These are phyloP conservation scores for Beta lomatogona DNA, from an alignment of 179 eudicot genomes.

Conservation along the genomic window DNA sequence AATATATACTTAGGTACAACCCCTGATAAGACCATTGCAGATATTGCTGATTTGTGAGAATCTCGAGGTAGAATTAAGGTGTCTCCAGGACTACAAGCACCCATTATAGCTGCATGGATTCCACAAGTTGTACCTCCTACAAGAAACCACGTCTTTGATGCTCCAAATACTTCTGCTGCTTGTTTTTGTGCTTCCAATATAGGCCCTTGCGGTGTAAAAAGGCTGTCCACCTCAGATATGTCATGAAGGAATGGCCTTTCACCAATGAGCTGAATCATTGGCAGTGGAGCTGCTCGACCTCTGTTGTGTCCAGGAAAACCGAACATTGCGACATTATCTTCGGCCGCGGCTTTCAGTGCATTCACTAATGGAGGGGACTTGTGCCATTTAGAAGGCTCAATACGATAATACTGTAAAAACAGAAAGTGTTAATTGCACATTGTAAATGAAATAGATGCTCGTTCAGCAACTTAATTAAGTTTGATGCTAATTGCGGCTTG, in stretches of 20 bases:
- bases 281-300: slow-evolving; percentile 64
- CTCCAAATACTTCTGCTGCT: slow-evolving; percentile 54
- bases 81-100: slow-evolving; percentile 66
- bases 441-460: no score
- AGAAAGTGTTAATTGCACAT: no score
- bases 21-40: slow-evolving; percentile 68
- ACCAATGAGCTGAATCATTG: slow-evolving; percentile 26
- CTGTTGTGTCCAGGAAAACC: slow-evolving; percentile 76
- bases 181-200: slow-evolving; percentile 23
- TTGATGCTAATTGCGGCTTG: no score
- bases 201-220: slow-evolving; percentile 61
- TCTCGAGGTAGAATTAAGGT: slow-evolving; percentile 57
- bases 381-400: slow-evolving; percentile 3
- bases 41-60: slow-evolving; percentile 58
- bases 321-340: slow-evolving; percentile 58
- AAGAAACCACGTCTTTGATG: slow-evolving; percentile 45
- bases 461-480: no score
- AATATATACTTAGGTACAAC: slow-evolving; percentile 50
- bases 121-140: slow-evolving; percentile 81
- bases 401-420: not conserved
- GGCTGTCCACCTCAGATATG: slow-evolving; percentile 57
- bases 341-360: slow-evolving; percentile 55
- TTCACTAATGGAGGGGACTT: not conserved
- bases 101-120: slow-evolving; percentile 67
- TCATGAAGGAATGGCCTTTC: slow-evolving; percentile 48